Percentiles rank a stretch among this genome's conserved stretches.
Evolutionary conservation across 169 alveolate genomes (phyloP).

Genomic region (Plasmodium billcollinsi): DNA sequence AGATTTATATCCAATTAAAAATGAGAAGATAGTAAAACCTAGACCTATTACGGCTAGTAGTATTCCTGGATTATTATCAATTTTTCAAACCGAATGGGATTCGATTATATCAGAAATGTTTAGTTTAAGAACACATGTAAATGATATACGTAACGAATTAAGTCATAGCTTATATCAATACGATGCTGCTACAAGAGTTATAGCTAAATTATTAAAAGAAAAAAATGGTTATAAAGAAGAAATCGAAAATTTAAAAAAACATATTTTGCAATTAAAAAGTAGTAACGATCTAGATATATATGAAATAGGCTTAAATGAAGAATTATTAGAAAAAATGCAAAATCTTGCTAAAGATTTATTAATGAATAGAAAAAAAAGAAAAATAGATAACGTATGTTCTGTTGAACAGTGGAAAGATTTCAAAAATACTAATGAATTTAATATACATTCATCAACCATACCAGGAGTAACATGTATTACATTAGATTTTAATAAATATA

Average conservation of each 20-base stretch:
- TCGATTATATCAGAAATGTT: conserved; percentile 94
- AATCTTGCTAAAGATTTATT: conserved; percentile 81
- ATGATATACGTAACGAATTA: conserved; percentile 92
- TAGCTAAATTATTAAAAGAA: conserved; percentile 95
- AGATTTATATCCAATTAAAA: conserved; percentile 85
- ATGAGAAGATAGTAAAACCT: conserved; percentile 90
- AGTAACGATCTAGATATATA: conserved; percentile 78
- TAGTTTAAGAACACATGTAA: conserved; percentile 90
- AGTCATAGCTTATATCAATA: conserved; percentile 97
- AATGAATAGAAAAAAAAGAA: conserved; percentile 85
- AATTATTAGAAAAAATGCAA: conserved; percentile 77
- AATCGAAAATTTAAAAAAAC: conserved; percentile 86
- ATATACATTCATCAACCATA: conserved; percentile 81
- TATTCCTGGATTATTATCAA: conserved; percentile 94
- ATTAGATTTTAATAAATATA: conserved; percentile 63
- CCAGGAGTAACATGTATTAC: conserved; percentile 84
- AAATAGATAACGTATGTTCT: conserved; percentile 40
- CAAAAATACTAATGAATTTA: conserved; percentile 78
- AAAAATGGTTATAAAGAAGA: conserved; percentile 94
- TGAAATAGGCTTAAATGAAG: conserved; percentile 81
- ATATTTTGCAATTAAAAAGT: conserved; percentile 82
- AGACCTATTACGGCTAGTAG: conserved; percentile 93
- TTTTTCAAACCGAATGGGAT: conserved; percentile 97
- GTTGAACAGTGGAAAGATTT: conserved; percentile 74
- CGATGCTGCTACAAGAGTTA: conserved; percentile 99